Percentiles rank a stretch among this genome's conserved stretches.
phyloP scores from a whole-genome alignment of 2,329 filamentous ascomycete genomes.

The Sclerotinia subarctica region DNA sequence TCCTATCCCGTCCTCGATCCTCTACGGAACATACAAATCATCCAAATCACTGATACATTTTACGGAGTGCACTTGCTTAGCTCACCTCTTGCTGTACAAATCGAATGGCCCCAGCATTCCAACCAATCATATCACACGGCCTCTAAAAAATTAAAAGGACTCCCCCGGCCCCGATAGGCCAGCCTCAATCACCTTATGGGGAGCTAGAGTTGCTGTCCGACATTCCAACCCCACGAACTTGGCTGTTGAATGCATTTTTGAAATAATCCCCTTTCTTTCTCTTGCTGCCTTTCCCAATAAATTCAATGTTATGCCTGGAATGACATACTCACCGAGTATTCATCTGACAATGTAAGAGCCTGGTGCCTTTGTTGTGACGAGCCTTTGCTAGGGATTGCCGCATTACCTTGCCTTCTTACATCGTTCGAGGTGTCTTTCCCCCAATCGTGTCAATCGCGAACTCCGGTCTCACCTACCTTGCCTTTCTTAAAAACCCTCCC shows the following conservation, averaged over 20 bases:
- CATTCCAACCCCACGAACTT: conserved; percentile 20
- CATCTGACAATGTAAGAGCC: conserved; percentile 34
- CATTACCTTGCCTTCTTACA: conserved; percentile 19
- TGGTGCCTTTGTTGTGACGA: conserved; percentile 30
- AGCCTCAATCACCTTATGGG: conserved; percentile 16
- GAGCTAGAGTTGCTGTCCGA: conserved; percentile 11
- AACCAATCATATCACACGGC: not conserved
- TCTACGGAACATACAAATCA: not conserved
- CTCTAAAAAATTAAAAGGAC: not conserved
- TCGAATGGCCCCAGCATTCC: not conserved
- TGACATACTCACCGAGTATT: not conserved
- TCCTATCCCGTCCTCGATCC: not conserved
- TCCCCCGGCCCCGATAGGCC: conserved; percentile 1
- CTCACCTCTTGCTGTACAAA: conserved; percentile 6
- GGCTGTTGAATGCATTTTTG: conserved; percentile 9
- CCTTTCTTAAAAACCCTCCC: not conserved
- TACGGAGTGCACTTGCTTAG: conserved; percentile 9
- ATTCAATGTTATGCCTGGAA: not conserved
- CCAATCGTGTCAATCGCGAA: conserved; percentile 22
- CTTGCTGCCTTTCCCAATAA: not conserved
- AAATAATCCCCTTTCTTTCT: conserved; percentile 12
- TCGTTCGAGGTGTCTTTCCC: conserved; percentile 14
- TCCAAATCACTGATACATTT: not conserved
- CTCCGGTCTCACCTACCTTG: conserved; percentile 15
- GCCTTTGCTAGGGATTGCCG: conserved; percentile 15